Percentiles rank a stretch among this genome's conserved stretches.
Conservation (phyloP, 2,329 filamentous ascomycete genomes). For the Ceratocystis ficicola region DNA sequence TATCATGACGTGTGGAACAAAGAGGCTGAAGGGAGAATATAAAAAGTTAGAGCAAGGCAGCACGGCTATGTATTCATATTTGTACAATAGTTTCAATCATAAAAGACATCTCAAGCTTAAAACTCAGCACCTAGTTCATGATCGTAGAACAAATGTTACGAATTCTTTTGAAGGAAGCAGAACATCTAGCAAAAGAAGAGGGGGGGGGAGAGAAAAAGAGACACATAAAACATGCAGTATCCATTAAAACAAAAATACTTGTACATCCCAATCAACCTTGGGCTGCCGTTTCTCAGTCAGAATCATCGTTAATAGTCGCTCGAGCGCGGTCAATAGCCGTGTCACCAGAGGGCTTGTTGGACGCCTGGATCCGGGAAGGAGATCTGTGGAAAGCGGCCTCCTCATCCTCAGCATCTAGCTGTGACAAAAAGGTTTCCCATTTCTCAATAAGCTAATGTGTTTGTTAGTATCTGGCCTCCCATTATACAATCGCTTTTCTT, state of each 20-base stretch:
- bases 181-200: not conserved
- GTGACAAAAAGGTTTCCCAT: slow-evolving; percentile 97
- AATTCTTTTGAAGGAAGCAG: not conserved
- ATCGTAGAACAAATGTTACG: no score
- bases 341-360: slow-evolving; percentile 41
- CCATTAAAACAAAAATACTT: slow-evolving; percentile 12
- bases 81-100: slow-evolving; percentile 14
- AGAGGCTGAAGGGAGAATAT: not conserved
- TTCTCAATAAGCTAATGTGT: slow-evolving; percentile 55
- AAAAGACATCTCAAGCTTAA: not conserved
- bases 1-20: slow-evolving; percentile 2
- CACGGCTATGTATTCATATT: slow-evolving; percentile 18
- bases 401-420: slow-evolving; percentile 87
- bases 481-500: not conserved
- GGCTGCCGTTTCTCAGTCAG: slow-evolving; percentile 35
- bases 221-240: slow-evolving; percentile 11
- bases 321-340: slow-evolving; percentile 50
- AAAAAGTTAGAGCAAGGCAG: slow-evolving; percentile 9
- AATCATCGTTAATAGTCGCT: slow-evolving; percentile 48
- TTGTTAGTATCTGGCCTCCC: not conserved
- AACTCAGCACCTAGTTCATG: not conserved
- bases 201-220: no score
- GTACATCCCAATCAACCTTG: not conserved
- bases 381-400: slow-evolving; percentile 55
- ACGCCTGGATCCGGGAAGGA: slow-evolving; percentile 41